Percentiles rank a stretch among this genome's conserved stretches.
phyloP scores from a whole-genome alignment of 2,329 filamentous ascomycete genomes.

The Xylaria arbuscula region DNA sequence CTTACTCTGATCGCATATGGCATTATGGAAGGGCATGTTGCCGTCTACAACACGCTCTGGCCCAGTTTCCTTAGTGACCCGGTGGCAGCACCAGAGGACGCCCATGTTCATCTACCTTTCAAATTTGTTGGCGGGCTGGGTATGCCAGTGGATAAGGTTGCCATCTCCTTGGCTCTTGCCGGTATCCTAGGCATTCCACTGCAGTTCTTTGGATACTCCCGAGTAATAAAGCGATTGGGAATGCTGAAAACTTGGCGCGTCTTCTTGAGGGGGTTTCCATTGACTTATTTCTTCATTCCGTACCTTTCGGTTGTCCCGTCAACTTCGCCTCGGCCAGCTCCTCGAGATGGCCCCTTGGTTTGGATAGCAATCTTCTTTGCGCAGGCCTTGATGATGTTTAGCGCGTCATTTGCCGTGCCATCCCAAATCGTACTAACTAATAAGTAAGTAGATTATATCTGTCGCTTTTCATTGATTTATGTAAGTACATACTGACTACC shows the following conservation, averaged over 20 bases:
- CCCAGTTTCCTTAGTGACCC: constrained; percentile 27
- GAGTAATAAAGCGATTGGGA: constrained; percentile 27
- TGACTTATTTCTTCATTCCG: constrained; percentile 30
- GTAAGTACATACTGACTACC: background rate
- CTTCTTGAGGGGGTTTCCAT: constrained; percentile 30
- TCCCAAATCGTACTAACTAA: constrained; percentile 33
- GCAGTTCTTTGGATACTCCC: constrained; percentile 27
- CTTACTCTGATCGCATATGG: constrained; percentile 24
- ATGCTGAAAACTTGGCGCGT: constrained; percentile 30
- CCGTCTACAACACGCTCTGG: constrained; percentile 33
- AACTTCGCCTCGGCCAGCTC: constrained; percentile 21
- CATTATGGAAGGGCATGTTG: constrained; percentile 34
- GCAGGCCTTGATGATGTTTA: constrained; percentile 30
- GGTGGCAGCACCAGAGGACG: constrained; percentile 18
- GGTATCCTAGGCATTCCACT: constrained; percentile 31
- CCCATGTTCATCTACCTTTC: constrained; percentile 29
- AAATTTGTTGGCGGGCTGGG: constrained; percentile 27
- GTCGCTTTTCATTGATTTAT: background rate
- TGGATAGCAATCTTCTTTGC: constrained; percentile 30
- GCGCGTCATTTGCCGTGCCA: constrained; percentile 30
- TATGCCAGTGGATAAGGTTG: constrained; percentile 27
- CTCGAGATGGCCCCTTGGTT: constrained; percentile 23
- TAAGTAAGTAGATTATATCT: constrained; percentile 27
- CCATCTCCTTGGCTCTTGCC: constrained; percentile 29
- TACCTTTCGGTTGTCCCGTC: constrained; percentile 31